These are phyloP conservation scores for Candida nemodendra DNA, from an alignment of 805 yeast genomes.

Conservation along the genomic window DNA sequence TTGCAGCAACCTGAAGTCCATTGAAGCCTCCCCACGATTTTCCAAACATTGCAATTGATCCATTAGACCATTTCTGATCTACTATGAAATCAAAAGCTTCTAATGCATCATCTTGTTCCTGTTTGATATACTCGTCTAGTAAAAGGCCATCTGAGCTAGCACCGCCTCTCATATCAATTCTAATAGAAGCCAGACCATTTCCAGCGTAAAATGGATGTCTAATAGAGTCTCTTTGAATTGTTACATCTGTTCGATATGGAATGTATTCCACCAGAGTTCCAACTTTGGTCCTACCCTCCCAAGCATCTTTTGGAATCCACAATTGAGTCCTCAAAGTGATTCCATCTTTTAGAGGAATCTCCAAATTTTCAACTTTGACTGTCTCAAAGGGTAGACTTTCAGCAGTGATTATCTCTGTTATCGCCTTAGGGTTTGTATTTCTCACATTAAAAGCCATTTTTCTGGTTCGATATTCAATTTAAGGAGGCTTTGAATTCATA, in stretches of 20 bases:
- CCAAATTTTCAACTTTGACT: slow-evolving; percentile 35
- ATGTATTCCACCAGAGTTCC: slow-evolving; percentile 45
- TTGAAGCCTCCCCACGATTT: slow-evolving; percentile 52
- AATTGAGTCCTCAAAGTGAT: slow-evolving; percentile 38
- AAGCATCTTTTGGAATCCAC: slow-evolving; percentile 43
- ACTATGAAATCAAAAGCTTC: slow-evolving; percentile 44
- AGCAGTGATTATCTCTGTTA: slow-evolving; percentile 18
- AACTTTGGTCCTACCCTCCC: slow-evolving; percentile 26
- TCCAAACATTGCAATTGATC: slow-evolving; percentile 46
- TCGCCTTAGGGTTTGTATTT: slow-evolving; percentile 28
- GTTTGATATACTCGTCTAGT: slow-evolving; percentile 40
- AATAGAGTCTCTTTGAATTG: slow-evolving; percentile 43
- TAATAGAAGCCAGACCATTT: slow-evolving; percentile 42
- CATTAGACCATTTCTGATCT: slow-evolving; percentile 43
- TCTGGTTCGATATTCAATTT: not conserved
- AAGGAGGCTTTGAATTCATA: too few relatives aligned
- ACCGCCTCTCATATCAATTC: slow-evolving; percentile 48
- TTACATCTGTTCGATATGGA: slow-evolving; percentile 46
- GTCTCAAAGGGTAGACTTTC: slow-evolving; percentile 31
- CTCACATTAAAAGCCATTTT: slow-evolving; percentile 43
- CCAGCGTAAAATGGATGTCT: slow-evolving; percentile 49
- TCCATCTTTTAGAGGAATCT: slow-evolving; percentile 41
- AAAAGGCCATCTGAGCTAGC: slow-evolving; percentile 43
- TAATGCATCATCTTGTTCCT: slow-evolving; percentile 45
- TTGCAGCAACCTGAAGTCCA: slow-evolving; percentile 44